Base-by-base conservation (phyloP, 768 basidiomycete species). In the Russula emetica region DNA sequence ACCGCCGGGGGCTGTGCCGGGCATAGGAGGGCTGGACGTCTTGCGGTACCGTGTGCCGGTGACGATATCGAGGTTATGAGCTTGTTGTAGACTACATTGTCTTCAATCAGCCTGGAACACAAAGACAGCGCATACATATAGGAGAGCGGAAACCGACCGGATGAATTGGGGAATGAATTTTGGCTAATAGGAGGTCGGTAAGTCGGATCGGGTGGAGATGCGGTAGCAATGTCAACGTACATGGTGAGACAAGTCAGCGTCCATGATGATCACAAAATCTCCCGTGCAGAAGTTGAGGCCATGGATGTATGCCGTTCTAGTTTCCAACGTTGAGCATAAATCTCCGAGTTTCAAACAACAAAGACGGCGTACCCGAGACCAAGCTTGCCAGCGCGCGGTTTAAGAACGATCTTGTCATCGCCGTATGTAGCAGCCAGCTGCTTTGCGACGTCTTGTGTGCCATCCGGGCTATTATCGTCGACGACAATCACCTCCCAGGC, bases 201-300 rank as follows among this genome's bases (percentile, higher is more conserved):
- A 61, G 51, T 54, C 13, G 18, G 5, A 20, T 49, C 13, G 22
- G 36, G 14, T 18, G 7, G 7, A n/a, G 38, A 2, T 36, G 24
- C 18, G 14, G 52, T 32, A 14, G 34, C 32, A 34, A 30, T 20
- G 20, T 36, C 20, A 20, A 76, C 88, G 51, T 76, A 93, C 93
- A 69, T 96, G 94, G 71, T 96, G 94, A 6, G 92, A 94, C 75
- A 96, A 94, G 76, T 96, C 94, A 56, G 94, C 94, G 70, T 96
- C 94, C 94, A 96, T 96, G 73, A 96, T 95, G 71, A 95, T 91
- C 24, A 94, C 92, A 76, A 94, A 96, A 75, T 92, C 91, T 10
- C 94, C 94, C 0, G 87, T 87, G 69, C 88, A 89, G 74, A 90
- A 95, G 69, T 92, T 87, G 54, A 96, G 79, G 14, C 94, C 94